These are phyloP conservation scores for Serendipita sp. DNA, from an alignment of 768 basidiomycete species.

Conservation along the genomic window DNA sequence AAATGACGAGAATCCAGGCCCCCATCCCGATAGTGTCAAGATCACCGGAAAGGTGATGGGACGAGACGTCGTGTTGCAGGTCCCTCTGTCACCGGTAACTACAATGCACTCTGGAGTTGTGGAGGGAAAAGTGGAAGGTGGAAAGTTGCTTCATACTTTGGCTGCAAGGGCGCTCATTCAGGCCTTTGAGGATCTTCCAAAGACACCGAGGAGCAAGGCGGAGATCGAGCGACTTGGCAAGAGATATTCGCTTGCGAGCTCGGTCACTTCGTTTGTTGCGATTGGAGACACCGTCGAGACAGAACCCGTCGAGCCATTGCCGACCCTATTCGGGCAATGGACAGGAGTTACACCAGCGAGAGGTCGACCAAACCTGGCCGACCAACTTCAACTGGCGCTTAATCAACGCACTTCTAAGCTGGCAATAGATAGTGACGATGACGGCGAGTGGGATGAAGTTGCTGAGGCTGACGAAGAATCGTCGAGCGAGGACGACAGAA, in stretches of 20 bases:
- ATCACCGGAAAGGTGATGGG: constrained; percentile 10
- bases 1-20: background rate
- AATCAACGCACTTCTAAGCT: background rate
- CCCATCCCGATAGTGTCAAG: background rate
- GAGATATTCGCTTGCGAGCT: constrained; percentile 35
- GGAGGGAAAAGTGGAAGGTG: constrained; percentile 13
- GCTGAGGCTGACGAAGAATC: too few relatives aligned
- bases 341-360: background rate
- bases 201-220: constrained; percentile 22
- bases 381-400: background rate
- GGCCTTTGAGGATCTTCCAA: constrained; percentile 26
- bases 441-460: too few relatives aligned
- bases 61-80: constrained; percentile 9
- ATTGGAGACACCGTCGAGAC: constrained; percentile 20
- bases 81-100: constrained; percentile 9
- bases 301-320: background rate
- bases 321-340: background rate
- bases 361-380: background rate
- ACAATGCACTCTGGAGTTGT: background rate
- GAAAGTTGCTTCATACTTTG: constrained; percentile 32
- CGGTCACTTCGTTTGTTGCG: constrained; percentile 41
- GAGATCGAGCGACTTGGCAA: constrained; percentile 35
- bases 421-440: too few relatives aligned
- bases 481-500: too few relatives aligned
- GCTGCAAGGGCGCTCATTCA: constrained; percentile 40